Evolutionary conservation across 2,329 filamentous ascomycete species (phyloP).

Genomic region (Talaromyces islandicus): DNA sequence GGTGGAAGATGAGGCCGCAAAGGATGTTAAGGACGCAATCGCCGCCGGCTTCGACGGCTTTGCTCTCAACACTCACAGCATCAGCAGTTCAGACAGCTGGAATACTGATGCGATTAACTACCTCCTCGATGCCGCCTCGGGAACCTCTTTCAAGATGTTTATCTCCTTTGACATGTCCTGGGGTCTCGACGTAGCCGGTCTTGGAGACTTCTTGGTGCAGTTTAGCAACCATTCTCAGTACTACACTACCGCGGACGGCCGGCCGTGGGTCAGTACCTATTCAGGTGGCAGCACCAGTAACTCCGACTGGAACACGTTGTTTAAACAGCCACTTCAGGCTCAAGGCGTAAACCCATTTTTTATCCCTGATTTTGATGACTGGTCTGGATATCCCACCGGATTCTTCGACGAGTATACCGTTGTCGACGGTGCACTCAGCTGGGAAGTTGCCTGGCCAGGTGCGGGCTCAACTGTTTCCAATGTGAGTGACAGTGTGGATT

Average conservation of each 20-base stretch:
- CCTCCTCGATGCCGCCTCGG: constrained; percentile 1
- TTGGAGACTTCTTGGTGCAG: neutral
- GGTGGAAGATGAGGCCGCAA: neutral
- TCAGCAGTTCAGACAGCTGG: constrained; percentile 1
- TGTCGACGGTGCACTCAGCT: constrained; percentile 7
- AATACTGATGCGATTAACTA: constrained; percentile 5
- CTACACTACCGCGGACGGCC: constrained; percentile 4
- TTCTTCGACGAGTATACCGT: constrained; percentile 4
- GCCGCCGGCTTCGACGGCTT: constrained; percentile 9
- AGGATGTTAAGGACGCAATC: constrained; percentile 4
- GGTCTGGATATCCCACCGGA: neutral
- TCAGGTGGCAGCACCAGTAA: neutral
- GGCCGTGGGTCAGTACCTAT: constrained; percentile 9
- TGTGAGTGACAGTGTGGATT: constrained; percentile 4
- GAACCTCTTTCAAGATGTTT: constrained; percentile 4
- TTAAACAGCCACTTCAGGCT: neutral
- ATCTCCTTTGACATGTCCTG: constrained; percentile 10
- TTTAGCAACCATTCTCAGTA: constrained; percentile 6
- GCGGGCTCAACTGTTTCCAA: neutral
- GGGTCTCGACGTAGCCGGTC: neutral
- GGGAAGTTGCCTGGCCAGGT: constrained; percentile 7
- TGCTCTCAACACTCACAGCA: constrained; percentile 8
- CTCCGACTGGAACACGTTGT: neutral
- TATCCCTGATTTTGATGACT: constrained; percentile 7
- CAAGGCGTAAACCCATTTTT: constrained; percentile 2